Evolutionary conservation across 106 monocot genomes (phyloP), one percentile per base, ranked within the genome.

Genomic region (Chionographis japonica): DNA sequence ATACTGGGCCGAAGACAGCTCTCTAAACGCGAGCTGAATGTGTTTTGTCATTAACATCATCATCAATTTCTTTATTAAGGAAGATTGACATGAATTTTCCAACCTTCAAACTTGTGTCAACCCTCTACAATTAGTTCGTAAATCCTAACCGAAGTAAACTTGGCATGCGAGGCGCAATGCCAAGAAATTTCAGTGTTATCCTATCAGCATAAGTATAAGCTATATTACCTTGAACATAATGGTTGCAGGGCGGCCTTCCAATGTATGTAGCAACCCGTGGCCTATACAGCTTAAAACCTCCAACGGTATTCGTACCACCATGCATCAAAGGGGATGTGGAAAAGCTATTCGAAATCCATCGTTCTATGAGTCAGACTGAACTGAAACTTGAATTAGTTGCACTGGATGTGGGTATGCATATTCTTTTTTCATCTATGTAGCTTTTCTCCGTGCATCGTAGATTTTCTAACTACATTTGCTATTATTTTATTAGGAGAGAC

Each of bases 241-340:
- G 16, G 12, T 74, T 79, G 58, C 77, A 98, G 97, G 97, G 97
- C 37, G 89, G 92, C 3, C 89, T 98, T 76, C 97, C 97, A 54
- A 90, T 93, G 87, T 98, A 98, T 73, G 76, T 98, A 50, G 97
- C 90, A 70, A 98, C 97, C 54, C 81, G 97, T 19, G 83, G 81
- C 12, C 73, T 98, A 37, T 98, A 93, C 61, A 98, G 63, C 64
- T 66, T 98, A 69, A 98, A 98, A 56, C 92, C 97, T 59, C 92
- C 97, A 10, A 90, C 89, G 51, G 84, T 98, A 37, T 98, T 98
- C 78, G 85, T 98, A 27, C 90, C 92, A 41, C 87, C 92, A 35
- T 87, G 87, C 72, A 90, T 98, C 17, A 87, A 93, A 77, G 75
- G 74, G 9, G 90, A 93, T 81, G 82, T 98, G 20, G 97, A 93